These are phyloP conservation scores for Candida glaebosa DNA, from an alignment of 805 yeast species.

Conservation along the genomic window DNA sequence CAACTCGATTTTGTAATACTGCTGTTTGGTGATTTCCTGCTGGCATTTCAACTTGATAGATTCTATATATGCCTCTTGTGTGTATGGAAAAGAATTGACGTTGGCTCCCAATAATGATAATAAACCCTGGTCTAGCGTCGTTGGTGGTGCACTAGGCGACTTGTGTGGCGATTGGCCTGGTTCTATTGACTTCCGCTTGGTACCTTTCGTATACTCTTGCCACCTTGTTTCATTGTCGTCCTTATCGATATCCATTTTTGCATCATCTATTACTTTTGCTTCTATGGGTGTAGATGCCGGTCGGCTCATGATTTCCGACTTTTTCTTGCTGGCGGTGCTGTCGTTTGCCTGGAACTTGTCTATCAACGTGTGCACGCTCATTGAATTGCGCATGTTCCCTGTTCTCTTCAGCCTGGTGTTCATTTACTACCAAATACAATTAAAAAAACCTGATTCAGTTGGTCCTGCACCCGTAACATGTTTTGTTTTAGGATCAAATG, in stretches of 20 bases:
- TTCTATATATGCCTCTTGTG: conserved; percentile 55
- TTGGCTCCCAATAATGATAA: conserved; percentile 50
- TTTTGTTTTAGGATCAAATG: background rate
- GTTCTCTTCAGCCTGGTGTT: background rate
- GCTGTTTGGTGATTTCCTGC: conserved; percentile 82
- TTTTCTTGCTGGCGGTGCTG: background rate
- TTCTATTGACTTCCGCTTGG: too few relatives aligned
- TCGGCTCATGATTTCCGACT: background rate
- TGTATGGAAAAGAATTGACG: conserved; percentile 49
- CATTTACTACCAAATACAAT: background rate
- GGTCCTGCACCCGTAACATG: background rate
- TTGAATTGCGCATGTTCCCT: background rate
- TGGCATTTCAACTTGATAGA: conserved; percentile 61
- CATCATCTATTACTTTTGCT: background rate
- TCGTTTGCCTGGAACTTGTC: conserved; percentile 1
- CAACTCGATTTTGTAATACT: conserved; percentile 63
- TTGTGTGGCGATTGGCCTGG: background rate
- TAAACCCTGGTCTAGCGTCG: conserved; percentile 14
- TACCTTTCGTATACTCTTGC: too few relatives aligned
- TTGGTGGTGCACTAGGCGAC: background rate
- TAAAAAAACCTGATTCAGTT: background rate
- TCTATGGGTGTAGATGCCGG: background rate
- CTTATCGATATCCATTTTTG: background rate
- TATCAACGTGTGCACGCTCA: conserved; percentile 2
- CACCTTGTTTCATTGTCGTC: too few relatives aligned